Base-by-base conservation (phyloP, 768 basidiomycete species). In the Leccinum longicurvipes region DNA sequence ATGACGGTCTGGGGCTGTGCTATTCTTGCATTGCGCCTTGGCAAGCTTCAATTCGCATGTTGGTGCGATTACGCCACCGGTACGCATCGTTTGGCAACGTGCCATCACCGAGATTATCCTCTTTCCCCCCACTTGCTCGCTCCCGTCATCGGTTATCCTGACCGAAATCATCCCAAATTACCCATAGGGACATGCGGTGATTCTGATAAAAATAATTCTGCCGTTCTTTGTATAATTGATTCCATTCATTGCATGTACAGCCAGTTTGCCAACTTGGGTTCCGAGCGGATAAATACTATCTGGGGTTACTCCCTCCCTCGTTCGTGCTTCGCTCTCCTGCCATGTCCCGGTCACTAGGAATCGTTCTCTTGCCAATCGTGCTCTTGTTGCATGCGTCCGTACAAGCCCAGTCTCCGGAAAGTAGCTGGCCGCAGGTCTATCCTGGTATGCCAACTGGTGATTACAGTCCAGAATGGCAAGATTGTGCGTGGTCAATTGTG, bases 401-500 rank as follows among this genome's bases (percentile, higher is more conserved):
- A 32, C 63, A 44, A 12, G 31, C 36, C 2, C 59, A 60, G 25
- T 4, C 34, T 4, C 29, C 6, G n/a, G 53, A 36, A 14, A 24
- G 12, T 45, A 60, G 66, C 50, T 74, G 67, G 66, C 74, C 76
- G 25, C 73, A 76, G 11, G 67, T 62, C 17, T 79, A 78, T 53
- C 73, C 76, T 6, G 76, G 76, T 12, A 74, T 75, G 56, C 77
- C 77, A 0, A 49, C 60, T 0, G 77, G 77, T 15, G 75, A 77
- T 57, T 83, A 79, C 58, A 78, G 80, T 60, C 76, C 79, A 17
- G 72, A 71, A 48, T 86, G 85, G 85, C 85, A 86, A 66, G 64
- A 69, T 24, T 87, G 85, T 86, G 68, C 10, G 79, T 71, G 7
- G 9, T 27, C 9, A 32, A 27, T 23, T 10, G 2, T 41, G 41